Evolutionary conservation across 805 yeast species (phyloP), one percentile per base, ranked within the genome.

Genomic region (Yarrowia sp.): DNA sequence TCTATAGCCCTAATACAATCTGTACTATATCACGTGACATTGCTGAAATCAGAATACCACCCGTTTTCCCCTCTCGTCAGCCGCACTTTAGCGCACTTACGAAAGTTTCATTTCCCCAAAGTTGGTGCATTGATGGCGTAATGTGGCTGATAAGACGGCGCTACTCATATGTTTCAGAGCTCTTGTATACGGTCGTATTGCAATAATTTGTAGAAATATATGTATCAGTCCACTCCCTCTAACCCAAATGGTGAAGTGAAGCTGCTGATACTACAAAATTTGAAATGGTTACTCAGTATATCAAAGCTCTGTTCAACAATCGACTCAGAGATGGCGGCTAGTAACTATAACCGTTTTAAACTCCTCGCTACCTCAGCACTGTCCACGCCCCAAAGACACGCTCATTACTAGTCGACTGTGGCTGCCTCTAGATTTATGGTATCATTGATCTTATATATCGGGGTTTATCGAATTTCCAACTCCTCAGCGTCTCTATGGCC

Each of bases 141-240:
- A 51, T 51, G 58, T 51, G 58, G 58, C 58, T 33, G 58, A 51
- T 51, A 51, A 51, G 56, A 33, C 26, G 41, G 58, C 41, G 41
- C 8, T 32, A 14, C 8, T 14, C 19, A 14, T 12, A 2, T 9
- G 14, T 9, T 17, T 17, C 12, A 21, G 30, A n/a, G n/a, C n/a
- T n/a, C n/a, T n/a, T n/a, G n/a, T n/a, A n/a, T n/a, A n/a, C n/a
- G n/a, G n/a, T n/a, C n/a, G n/a, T n/a, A n/a, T n/a, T n/a, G n/a
- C n/a, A n/a, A n/a, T n/a, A n/a, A n/a, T n/a, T n/a, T n/a, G n/a
- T n/a, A n/a, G n/a, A n/a, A n/a, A n/a, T n/a, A n/a, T n/a, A n/a
- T n/a, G n/a, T n/a, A n/a, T n/a, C n/a, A n/a, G n/a, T n/a, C n/a
- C n/a, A n/a, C n/a, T n/a, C n/a, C n/a, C n/a, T n/a, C n/a, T n/a